Conservation (phyloP, 805 yeast species). For the Wickerhamomyces ciferrii region DNA sequence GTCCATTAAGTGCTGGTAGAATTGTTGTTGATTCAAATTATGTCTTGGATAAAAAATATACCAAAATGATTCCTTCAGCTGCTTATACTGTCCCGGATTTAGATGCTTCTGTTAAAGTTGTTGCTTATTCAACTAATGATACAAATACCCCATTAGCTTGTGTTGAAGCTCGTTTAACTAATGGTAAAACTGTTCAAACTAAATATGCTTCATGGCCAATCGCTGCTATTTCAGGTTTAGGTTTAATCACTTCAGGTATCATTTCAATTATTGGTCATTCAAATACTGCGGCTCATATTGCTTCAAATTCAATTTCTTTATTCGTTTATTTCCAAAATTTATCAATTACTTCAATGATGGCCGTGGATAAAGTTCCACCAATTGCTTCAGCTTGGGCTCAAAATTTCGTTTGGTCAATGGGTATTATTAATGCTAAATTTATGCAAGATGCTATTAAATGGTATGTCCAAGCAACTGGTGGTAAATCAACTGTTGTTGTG, state of each 20-base stretch:
- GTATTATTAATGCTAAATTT: constrained; percentile 70
- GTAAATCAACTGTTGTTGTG: constrained; percentile 72
- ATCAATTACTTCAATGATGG: constrained; percentile 94
- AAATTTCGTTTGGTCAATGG: constrained; percentile 95
- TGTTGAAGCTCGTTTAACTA: constrained; percentile 79
- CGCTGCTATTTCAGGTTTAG: constrained; percentile 86
- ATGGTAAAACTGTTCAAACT: constrained; percentile 93
- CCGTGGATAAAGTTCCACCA: constrained; percentile 88
- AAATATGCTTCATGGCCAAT: constrained; percentile 93
- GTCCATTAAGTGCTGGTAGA: constrained; percentile 88
- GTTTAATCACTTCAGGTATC: constrained; percentile 81
- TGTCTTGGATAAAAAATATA: constrained; percentile 33
- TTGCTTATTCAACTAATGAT: constrained; percentile 48
- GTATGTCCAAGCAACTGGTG: constrained; percentile 96
- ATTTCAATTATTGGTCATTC: constrained; percentile 86
- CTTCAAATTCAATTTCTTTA: constrained; percentile 90
- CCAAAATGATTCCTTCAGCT: constrained; percentile 63
- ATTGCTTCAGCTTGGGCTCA: constrained; percentile 98
- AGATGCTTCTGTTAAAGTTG: constrained; percentile 84
- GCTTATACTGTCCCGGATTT: constrained; percentile 92
- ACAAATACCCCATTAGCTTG: constrained; percentile 67
- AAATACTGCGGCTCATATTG: constrained; percentile 92
- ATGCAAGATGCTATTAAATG: constrained; percentile 85
- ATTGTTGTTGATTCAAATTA: constrained; percentile 60
- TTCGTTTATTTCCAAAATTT: constrained; percentile 92